These are phyloP conservation scores for Malus fusca DNA, from an alignment of 306 rosid genomes.

Conservation along the genomic window DNA sequence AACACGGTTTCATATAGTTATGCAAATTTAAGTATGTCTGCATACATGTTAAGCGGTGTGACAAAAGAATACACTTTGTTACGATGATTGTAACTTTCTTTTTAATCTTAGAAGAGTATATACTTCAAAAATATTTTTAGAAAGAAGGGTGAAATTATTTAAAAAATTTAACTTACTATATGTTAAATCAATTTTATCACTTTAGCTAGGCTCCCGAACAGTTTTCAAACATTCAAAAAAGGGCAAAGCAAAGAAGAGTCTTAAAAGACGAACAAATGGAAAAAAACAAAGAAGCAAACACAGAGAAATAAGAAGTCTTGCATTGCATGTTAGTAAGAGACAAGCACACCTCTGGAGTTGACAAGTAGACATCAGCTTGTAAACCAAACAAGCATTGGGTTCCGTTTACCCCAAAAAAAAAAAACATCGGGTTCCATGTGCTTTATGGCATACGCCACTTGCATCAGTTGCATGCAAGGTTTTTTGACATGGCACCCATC, in stretches of 20 bases:
- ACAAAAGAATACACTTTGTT: background rate
- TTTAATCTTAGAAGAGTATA: no score
- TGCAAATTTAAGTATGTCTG: no score
- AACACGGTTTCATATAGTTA: background rate
- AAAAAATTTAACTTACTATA: no score
- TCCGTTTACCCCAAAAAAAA: conserved; percentile 5
- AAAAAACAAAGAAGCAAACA: conserved; percentile 5
- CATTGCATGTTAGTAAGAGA: conserved; percentile 14
- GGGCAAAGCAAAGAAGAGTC: background rate
- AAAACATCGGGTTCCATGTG: conserved; percentile 50
- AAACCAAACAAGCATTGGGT: conserved; percentile 28
- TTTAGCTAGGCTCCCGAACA: background rate
- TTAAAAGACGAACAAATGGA: conserved; percentile 7
- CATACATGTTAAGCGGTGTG: background rate
- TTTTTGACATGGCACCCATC: background rate
- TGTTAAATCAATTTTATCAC: background rate
- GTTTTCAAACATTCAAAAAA: background rate
- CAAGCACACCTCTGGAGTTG: conserved; percentile 21
- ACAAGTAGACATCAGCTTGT: conserved; percentile 21
- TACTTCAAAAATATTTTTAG: background rate
- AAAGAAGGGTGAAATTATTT: background rate
- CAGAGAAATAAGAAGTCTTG: conserved; percentile 13
- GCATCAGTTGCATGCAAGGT: background rate
- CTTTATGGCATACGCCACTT: conserved; percentile 24
- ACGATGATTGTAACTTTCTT: background rate